phyloP scores from a whole-genome alignment of 306 rosid genomes.

The Hippophae rhamnoides region DNA sequence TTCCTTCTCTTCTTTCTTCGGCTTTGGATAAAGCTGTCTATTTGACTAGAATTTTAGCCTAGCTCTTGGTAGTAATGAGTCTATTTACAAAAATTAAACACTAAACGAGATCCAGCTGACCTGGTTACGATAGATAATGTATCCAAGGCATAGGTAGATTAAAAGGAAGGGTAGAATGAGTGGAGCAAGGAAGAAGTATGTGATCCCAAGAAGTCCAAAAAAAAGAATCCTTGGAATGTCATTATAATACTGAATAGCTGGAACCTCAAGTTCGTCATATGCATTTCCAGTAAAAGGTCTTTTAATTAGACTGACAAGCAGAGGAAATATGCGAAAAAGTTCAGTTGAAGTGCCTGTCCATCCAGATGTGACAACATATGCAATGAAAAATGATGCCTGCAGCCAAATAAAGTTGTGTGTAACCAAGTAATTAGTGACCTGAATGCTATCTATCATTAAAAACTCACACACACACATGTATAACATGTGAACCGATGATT shows the following conservation, averaged over 20 bases:
- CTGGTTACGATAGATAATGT: conserved; percentile 77
- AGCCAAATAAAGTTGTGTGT: conserved; percentile 13
- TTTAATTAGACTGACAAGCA: conserved; percentile 42
- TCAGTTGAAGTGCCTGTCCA: conserved; percentile 84
- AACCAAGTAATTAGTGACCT: too few species aligned
- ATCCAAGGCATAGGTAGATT: conserved; percentile 63
- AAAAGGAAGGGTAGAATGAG: conserved; percentile 84
- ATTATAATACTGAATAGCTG: conserved; percentile 49
- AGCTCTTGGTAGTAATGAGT: not conserved
- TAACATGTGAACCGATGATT: too few species aligned
- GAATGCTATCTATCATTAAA: too few species aligned
- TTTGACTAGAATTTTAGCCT: not conserved
- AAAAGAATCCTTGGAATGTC: conserved; percentile 76
- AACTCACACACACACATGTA: too few species aligned
- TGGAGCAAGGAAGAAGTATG: conserved; percentile 95
- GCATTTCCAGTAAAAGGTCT: conserved; percentile 37
- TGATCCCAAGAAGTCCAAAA: conserved; percentile 86
- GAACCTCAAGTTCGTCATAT: conserved; percentile 55
- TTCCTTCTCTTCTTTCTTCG: too few species aligned
- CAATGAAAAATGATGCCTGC: conserved; percentile 90
- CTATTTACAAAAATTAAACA: not conserved
- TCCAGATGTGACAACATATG: conserved; percentile 90
- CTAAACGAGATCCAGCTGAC: conserved; percentile 28
- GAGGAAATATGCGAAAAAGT: conserved; percentile 62
- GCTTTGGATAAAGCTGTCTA: too few species aligned